Evolutionary conservation across 1,139 yeast genomes (phyloP).

Genomic region (Geotrichum armillariae): DNA sequence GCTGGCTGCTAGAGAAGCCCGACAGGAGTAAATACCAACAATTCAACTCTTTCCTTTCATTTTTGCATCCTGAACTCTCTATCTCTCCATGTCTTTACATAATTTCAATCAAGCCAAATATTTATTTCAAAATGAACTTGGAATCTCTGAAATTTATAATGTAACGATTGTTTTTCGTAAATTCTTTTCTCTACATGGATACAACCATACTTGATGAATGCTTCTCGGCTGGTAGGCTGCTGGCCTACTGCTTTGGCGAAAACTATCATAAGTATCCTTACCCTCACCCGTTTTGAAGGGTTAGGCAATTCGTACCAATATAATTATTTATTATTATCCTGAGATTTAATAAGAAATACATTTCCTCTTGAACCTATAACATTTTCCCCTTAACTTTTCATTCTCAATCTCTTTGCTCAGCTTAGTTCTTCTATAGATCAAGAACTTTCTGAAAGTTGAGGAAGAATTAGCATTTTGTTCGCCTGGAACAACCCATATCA

Average conservation of each 20-base stretch:
- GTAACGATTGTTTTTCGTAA: background rate
- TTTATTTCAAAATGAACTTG: constrained; percentile 5
- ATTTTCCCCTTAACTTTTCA: constrained; percentile 10
- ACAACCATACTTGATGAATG: too few species aligned
- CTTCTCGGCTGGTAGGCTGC: too few species aligned
- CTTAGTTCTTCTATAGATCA: background rate
- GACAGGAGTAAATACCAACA: constrained; percentile 29
- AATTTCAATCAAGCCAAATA: constrained; percentile 6
- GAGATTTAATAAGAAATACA: too few species aligned
- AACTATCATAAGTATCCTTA: too few species aligned
- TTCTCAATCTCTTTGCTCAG: constrained; percentile 7
- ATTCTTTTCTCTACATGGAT: background rate
- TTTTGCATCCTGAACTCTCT: constrained; percentile 11
- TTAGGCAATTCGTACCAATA: too few species aligned
- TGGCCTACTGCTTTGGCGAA: too few species aligned
- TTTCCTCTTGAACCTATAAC: constrained; percentile 6
- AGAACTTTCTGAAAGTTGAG: background rate
- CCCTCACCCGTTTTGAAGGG: too few species aligned
- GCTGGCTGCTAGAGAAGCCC: constrained; percentile 35
- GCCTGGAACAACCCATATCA: constrained; percentile 6
- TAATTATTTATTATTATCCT: too few species aligned
- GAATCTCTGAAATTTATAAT: background rate
- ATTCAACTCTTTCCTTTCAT: constrained; percentile 20
- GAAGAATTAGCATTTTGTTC: background rate
- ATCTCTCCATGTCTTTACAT: background rate